Base-by-base conservation (phyloP, 805 yeast genomes). In the Ogataea siamensis region DNA sequence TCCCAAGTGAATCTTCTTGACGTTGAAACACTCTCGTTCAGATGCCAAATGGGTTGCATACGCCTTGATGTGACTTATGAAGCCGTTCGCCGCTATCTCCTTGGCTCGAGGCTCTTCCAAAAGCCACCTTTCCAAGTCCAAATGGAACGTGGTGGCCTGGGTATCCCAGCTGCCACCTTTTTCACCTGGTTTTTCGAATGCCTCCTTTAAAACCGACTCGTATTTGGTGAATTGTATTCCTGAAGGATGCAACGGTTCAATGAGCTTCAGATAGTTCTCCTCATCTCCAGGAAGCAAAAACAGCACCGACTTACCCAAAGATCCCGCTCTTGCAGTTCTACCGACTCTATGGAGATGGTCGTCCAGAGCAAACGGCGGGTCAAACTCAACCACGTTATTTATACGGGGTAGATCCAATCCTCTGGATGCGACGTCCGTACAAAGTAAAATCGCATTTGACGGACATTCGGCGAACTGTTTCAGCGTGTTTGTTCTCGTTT, bases 401-500 rank as follows among this genome's bases (percentile, higher is more conserved):
- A 93, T 87, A 34, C 78, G 73, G 2, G 96, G 95, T 40, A 93
- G 67, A 69, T 93, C 99, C 46, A 93, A 71, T 46, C 99, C 99
- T 66, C 99, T 79, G 22, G 98, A 81, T 0, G 97, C 99, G 45
- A 93, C 98, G 71, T 93, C 99, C 0, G 99, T 93, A 70, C 98
- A 91, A 51, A 93, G 76, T 53, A 93, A 69, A 14, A 93, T 71
- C 2, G 71, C 67, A 26, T 66, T 66, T 1, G 59, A 66, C 29
- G 53, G 57, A 34, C 55, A 61, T 46, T 64, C 71, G 25, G 69
- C 65, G 62, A 86, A 87, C 28, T 76, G 73, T 14, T 71, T 71
- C 41, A 88, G 69, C 0, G 97, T 89, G 0, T 85, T 63, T 0
- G 94, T 77, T 65, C 99, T 82, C 12, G 74, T 68, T 46, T 78